Percentiles rank a stretch among this genome's conserved stretches.
phyloP scores from a whole-genome alignment of 768 basidiomycete species.

The Suillus sp. region DNA sequence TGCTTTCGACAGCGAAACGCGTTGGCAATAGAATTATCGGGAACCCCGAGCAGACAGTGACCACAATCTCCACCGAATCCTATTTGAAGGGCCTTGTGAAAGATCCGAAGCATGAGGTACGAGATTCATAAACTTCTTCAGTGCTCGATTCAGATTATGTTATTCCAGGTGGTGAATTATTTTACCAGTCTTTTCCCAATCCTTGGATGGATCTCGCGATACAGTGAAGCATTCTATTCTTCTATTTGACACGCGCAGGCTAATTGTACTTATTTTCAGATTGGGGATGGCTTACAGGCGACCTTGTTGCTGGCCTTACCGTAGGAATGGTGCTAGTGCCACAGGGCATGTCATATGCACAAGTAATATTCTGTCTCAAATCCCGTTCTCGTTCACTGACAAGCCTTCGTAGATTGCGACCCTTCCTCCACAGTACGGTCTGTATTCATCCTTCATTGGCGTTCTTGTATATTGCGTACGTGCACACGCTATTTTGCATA shows the following conservation, averaged over 20 bases:
- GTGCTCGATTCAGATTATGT: not conserved
- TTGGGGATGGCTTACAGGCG: slow-evolving; percentile 79
- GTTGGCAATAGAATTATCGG: slow-evolving; percentile 59
- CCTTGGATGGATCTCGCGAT: slow-evolving; percentile 80
- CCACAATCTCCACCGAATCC: slow-evolving; percentile 59
- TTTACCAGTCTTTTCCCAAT: slow-evolving; percentile 82
- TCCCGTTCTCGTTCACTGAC: not conserved
- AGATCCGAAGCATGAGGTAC: slow-evolving; percentile 54
- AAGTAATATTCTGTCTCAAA: slow-evolving; percentile 40
- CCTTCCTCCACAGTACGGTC: slow-evolving; percentile 83
- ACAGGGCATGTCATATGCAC: slow-evolving; percentile 89
- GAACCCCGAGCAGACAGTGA: slow-evolving; percentile 60
- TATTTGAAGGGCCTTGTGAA: slow-evolving; percentile 46
- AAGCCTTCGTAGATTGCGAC: slow-evolving; percentile 65
- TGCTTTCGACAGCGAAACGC: slow-evolving; percentile 46
- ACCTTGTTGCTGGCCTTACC: slow-evolving; percentile 88
- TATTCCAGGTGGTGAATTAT: slow-evolving; percentile 59
- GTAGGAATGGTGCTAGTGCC: slow-evolving; percentile 96
- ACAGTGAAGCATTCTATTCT: slow-evolving; percentile 56
- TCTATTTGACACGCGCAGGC: not conserved
- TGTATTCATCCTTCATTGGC: slow-evolving; percentile 93
- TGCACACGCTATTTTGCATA: slow-evolving; percentile 6
- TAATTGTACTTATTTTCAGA: slow-evolving; percentile 42
- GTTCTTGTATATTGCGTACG: slow-evolving; percentile 81
- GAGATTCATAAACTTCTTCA: slow-evolving; percentile 6